Evolutionary conservation across 768 basidiomycete genomes (phyloP), one percentile per base, ranked within the genome.

Genomic region (Xerocomus brunneocitrinus): DNA sequence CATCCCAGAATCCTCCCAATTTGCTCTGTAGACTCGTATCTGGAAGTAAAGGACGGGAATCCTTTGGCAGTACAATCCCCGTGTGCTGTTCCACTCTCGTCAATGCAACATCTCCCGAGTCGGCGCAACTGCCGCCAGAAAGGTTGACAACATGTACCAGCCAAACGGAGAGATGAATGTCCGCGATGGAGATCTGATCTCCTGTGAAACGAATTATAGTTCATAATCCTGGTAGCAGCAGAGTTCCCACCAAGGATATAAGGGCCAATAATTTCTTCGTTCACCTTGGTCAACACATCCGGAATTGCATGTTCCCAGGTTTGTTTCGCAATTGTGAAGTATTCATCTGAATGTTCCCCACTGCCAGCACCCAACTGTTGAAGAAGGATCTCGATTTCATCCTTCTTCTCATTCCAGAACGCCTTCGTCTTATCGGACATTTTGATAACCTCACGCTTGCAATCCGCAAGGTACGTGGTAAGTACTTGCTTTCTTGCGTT

Each of bases 131-230:
- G 0, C 80, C 89, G 2, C 85, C 87, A 1, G 79, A 73, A 19
- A 90, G 73, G 47, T 61, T 66, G 22, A 83, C 79, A 4, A 91
- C 58, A 27, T 82, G 78, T 9, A 80, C 71, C 31, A 93, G 64
- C 90, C 89, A 95, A 27, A 81, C 83, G 8, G 81, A 83, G 19
- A 92, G 77, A 63, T 92, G 91, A 51, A 92, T 71, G 65, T 94
- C 92, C 13, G 85, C 88, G 44, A 91, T 71, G 6, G 86, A 90
- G 60, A 91, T 67, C 58, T 94, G 90, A 62, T 94, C 91, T 16
- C 91, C 91, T 89, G 32, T 8, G 19, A 53, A 27, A 39, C 42
- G n/a, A n/a, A 34, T 55, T 49, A 30, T 5, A 46, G 34, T 8
- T 35, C 35, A 42, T 36, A 46, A 9, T 24, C 8, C 16, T 22